Evolutionary conservation across 2,329 filamentous ascomycete genomes (phyloP).

Genomic region (Leptographium lundbergii): DNA sequence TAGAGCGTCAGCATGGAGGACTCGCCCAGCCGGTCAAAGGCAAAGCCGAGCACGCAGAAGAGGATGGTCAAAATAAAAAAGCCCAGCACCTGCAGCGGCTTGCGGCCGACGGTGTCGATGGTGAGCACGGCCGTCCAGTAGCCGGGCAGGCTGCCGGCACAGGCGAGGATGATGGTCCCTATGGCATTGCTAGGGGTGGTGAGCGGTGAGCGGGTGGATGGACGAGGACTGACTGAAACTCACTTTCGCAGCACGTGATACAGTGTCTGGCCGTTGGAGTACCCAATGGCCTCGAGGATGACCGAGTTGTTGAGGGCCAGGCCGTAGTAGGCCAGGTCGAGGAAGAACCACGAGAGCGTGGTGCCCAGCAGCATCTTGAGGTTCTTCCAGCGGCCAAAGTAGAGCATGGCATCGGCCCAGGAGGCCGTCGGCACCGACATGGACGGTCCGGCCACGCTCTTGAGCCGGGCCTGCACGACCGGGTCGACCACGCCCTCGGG

Average conservation of each 20-base stretch:
- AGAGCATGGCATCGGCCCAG: slow-evolving; percentile 51
- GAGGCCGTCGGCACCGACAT: slow-evolving; percentile 49
- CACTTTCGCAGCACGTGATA: slow-evolving; percentile 55
- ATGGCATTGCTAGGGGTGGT: slow-evolving; percentile 38
- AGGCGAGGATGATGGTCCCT: slow-evolving; percentile 65
- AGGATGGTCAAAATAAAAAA: slow-evolving; percentile 49
- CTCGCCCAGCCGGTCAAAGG: slow-evolving; percentile 34
- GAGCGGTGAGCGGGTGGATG: not conserved
- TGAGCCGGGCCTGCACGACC: slow-evolving; percentile 37
- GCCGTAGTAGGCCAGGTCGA: slow-evolving; percentile 59
- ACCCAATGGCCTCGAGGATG: slow-evolving; percentile 61
- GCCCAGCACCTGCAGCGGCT: slow-evolving; percentile 57
- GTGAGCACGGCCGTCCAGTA: slow-evolving; percentile 67
- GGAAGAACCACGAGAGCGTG: slow-evolving; percentile 70
- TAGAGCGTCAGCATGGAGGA: slow-evolving; percentile 46
- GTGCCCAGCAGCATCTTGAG: slow-evolving; percentile 62
- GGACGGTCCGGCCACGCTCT: slow-evolving; percentile 28
- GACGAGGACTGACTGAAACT: not conserved
- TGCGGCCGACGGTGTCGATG: slow-evolving; percentile 65
- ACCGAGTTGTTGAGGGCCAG: slow-evolving; percentile 65
- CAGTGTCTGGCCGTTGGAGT: slow-evolving; percentile 47
- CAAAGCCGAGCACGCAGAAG: slow-evolving; percentile 51
- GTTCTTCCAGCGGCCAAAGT: slow-evolving; percentile 60
- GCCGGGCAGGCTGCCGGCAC: slow-evolving; percentile 65
- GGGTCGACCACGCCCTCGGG: slow-evolving; percentile 35